phyloP scores from a whole-genome alignment of 2,329 filamentous ascomycete genomes.

The Acarospora socialis region DNA sequence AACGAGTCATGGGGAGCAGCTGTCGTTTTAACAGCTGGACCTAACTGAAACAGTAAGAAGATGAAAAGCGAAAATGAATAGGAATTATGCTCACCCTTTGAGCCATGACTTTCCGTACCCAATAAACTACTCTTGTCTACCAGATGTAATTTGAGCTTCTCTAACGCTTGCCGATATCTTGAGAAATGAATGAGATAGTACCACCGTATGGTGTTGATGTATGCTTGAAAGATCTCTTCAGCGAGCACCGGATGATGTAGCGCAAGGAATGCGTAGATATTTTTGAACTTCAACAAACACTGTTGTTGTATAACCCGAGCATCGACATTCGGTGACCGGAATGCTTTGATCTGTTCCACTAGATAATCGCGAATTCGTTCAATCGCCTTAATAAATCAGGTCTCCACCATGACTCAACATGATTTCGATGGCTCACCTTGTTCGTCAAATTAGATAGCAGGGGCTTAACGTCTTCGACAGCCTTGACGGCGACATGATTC shows the following conservation, averaged over 20 bases:
- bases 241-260: slow-evolving; percentile 70
- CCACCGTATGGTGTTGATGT: slow-evolving; percentile 98
- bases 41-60: slow-evolving; percentile 15
- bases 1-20: slow-evolving; percentile 60
- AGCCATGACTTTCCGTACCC: too few species aligned
- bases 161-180: slow-evolving; percentile 70
- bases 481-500: slow-evolving; percentile 52
- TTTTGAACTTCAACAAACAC: slow-evolving; percentile 75
- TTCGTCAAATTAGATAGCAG: slow-evolving; percentile 70
- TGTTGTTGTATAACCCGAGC: slow-evolving; percentile 94
- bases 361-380: slow-evolving; percentile 90
- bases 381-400: slow-evolving; percentile 48
- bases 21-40: slow-evolving; percentile 20
- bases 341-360: slow-evolving; percentile 83
- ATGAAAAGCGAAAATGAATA: too few species aligned
- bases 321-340: slow-evolving; percentile 91
- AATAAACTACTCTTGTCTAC: slow-evolving; percentile 75
- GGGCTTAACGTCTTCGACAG: slow-evolving; percentile 69
- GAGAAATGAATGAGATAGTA: slow-evolving; percentile 89
- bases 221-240: slow-evolving; percentile 81
- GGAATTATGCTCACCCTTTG: too few species aligned
- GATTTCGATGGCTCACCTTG: slow-evolving; percentile 41
- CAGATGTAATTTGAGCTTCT: slow-evolving; percentile 68
- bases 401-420: too few species aligned
- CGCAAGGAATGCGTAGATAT: slow-evolving; percentile 73